Evolutionary conservation across 75 land plant genomes (phyloP), one percentile per base, ranked within the genome.

Genomic region (Picea glauca): DNA sequence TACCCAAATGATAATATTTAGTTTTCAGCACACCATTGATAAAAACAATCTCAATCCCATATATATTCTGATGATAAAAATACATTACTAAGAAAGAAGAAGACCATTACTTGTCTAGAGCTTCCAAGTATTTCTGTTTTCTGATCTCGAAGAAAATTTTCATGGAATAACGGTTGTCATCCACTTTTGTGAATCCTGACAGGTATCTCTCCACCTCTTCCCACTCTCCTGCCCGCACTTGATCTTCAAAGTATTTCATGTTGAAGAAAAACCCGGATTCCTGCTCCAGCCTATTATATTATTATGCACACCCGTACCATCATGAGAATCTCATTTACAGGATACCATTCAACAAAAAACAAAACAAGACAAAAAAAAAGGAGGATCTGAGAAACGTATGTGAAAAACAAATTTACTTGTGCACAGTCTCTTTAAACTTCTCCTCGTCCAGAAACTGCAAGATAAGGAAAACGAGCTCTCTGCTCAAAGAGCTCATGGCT

Each of bases 141-240:
- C 87, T 67, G 5, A 85, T 85, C 75, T 85, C 87, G 54, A 85
- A 85, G 67, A 85, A 85, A 46, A 85, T 85, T 57, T 85, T 85
- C 87, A 85, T 85, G 13, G 87, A 85, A 56, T 85, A 85, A 13
- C 87, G 87, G 33, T 85, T 85, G 35, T 85, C 87, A n/a, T 85
- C 87, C 62, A 82, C 87, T 56, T 85, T 85, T 23, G 87, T 85
- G 18, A 85, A 85, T 4, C 87, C 87, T 38, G 81, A 57, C 1
- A 85, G 75, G 76, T 85, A 85, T 21, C 64, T 26, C 26, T 85
- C 87, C 35, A 85, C 85, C 56, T 85, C 87, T 60, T 85, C 87
- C 87, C 87, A 85, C 57, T 85, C 84, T 21, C 87, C 87, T 2
- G 78, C 82, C 60, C 74, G 84, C n/a, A 82, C 87, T 67, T 68